Evolutionary conservation across 2,329 filamentous ascomycete species (phyloP), one percentile per base, ranked within the genome.

Genomic region (Stylonectria norvegica): DNA sequence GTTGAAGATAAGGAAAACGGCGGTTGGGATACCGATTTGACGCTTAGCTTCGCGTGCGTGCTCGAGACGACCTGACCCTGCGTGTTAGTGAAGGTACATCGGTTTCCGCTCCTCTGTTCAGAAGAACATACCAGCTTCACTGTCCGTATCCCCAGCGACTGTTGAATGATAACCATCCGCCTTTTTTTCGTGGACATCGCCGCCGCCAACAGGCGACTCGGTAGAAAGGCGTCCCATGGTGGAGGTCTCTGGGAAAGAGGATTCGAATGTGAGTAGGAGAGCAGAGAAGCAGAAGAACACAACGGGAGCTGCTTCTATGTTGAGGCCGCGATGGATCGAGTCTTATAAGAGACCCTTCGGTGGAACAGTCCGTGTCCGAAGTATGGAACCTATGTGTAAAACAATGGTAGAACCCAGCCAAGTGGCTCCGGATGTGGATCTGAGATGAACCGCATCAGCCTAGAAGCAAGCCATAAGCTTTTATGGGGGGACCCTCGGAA

Each of bases 1-100:
- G 65, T 82, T 82, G 60, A 82, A 75, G 58, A 83, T 79, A 42
- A 81, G 66, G 60, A 80, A 77, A 15, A 71, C 63, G 15, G 79
- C 78, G 5, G 72, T 75, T 33, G 69, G 60, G 34, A 79, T 55
- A 33, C 77, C 77, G 42, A 81, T 78, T 53, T 78, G 71, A 27
- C 75, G 68, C 51, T 76, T 76, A 42, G 66, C 65, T 5, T 75
- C 70, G 28, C 67, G 65, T 5, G 66, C 72, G 33, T 60, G 34
- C 22, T 67, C 59, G 27, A 69, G 57, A 15, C 55, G 60, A 35
- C 57, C 62, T 60, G 20, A 20, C 4, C 5, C 4, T 16, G 14
- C n/a, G 27, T n/a, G 43, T 46, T 30, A 43, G 43, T 17, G 8
- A 5, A 5, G n/a, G 28, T 22, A 14, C 10, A 33, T 47, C 36